A percentile compares a stretch with the other conserved stretches of the same genome.
Evolutionary conservation across 495 filamentous ascomycete species (phyloP).

Genomic region (Lindgomyces ingoldianus): DNA sequence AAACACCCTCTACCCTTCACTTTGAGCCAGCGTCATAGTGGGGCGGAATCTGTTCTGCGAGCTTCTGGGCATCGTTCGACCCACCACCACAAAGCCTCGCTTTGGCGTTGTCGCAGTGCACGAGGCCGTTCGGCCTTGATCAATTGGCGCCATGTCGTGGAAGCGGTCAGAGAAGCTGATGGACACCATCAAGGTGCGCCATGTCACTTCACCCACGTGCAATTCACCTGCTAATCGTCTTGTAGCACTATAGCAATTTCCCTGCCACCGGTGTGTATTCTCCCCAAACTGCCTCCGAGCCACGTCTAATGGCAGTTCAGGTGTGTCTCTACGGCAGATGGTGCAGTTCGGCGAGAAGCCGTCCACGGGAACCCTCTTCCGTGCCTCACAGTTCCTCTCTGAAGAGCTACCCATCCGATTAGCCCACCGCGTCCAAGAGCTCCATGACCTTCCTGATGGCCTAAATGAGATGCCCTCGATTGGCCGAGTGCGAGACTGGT

Average conservation of each 20-base stretch:
- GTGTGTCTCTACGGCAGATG: slow-evolving; percentile 86
- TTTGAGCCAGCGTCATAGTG: slow-evolving; percentile 35
- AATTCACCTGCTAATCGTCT: slow-evolving; percentile 12
- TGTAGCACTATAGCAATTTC: slow-evolving; percentile 84
- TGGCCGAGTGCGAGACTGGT: slow-evolving; percentile 93
- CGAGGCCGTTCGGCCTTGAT: slow-evolving; percentile 35
- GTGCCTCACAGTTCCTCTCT: slow-evolving; percentile 95
- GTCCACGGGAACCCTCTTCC: slow-evolving; percentile 82
- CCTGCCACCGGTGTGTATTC: slow-evolving; percentile 82
- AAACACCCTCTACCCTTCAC: slow-evolving; percentile 1
- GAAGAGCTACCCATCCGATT: slow-evolving; percentile 97
- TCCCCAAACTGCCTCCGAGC: not conserved
- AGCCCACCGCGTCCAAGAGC: slow-evolving; percentile 92
- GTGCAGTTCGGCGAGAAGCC: slow-evolving; percentile 78
- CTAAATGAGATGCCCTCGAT: slow-evolving; percentile 98
- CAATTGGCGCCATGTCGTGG: slow-evolving; percentile 57
- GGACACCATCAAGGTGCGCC: slow-evolving; percentile 80
- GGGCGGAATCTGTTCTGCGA: slow-evolving; percentile 29
- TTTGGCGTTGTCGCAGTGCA: slow-evolving; percentile 24
- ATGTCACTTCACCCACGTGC: not conserved
- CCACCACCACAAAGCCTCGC: slow-evolving; percentile 12
- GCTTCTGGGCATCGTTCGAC: slow-evolving; percentile 4
- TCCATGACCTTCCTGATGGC: slow-evolving; percentile 90
- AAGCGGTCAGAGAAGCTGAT: slow-evolving; percentile 86
- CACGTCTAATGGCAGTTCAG: slow-evolving; percentile 23